Evolutionary conservation across 1,139 yeast genomes (phyloP).

Genomic region (Fermentozyma sake): DNA sequence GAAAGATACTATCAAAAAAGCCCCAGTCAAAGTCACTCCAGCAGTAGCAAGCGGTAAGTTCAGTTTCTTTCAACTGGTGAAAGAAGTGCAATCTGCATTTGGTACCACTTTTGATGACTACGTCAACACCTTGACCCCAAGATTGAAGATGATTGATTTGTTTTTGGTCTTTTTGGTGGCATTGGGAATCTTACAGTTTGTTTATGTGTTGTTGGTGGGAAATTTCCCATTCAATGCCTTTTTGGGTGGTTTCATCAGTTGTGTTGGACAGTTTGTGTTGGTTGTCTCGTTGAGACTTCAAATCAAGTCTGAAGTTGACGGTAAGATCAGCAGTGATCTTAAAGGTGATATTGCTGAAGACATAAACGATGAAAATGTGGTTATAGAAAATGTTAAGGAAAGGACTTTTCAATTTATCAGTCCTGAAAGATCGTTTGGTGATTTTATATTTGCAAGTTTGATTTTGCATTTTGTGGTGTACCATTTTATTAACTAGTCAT

Average conservation of each 20-base stretch:
- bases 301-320: conserved; percentile 16
- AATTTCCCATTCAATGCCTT: conserved; percentile 97
- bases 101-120: conserved; percentile 47
- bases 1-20: conserved; percentile 29
- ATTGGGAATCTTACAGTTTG: conserved; percentile 74
- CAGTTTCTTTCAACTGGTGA: conserved; percentile 11
- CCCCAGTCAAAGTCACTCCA: conserved; percentile 11
- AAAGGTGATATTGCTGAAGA: too few relatives aligned
- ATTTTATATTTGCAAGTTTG: conserved; percentile 82
- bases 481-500: conserved; percentile 76
- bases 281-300: conserved; percentile 80
- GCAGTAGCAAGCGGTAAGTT: conserved; percentile 1
- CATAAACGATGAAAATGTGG: conserved; percentile 4
- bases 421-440: conserved; percentile 85
- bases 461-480: conserved; percentile 82
- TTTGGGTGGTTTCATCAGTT: conserved; percentile 84
- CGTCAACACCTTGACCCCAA: conserved; percentile 35
- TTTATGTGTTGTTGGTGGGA: conserved; percentile 72
- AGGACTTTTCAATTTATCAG: conserved; percentile 36
- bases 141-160: conserved; percentile 65
- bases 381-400: too few relatives aligned
- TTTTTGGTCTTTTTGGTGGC: conserved; percentile 72
- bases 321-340: conserved; percentile 5
- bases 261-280: conserved; percentile 94
- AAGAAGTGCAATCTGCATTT: conserved; percentile 48